phyloP scores from a whole-genome alignment of 805 yeast species.

The Cyberlindnera mycetangii region DNA sequence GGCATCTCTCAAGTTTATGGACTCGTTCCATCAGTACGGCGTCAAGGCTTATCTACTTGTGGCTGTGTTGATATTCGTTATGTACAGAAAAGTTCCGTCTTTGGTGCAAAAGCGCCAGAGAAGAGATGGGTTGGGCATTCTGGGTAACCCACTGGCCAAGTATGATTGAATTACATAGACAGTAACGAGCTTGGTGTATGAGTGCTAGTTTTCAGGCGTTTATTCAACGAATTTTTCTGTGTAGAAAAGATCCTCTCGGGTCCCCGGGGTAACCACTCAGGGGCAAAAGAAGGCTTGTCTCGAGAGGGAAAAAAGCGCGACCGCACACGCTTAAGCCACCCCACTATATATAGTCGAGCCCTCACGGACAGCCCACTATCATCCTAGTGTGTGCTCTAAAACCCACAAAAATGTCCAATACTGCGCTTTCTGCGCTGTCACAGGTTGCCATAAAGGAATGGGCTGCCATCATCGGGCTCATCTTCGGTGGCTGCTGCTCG shows the following conservation, averaged over 20 bases:
- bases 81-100: constrained; percentile 2
- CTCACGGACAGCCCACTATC: no score
- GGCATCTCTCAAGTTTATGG: constrained; percentile 38
- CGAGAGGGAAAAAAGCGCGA: background rate
- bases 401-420: background rate
- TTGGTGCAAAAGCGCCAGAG: background rate
- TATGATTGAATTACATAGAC: constrained; percentile 13
- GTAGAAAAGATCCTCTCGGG: background rate
- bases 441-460: constrained; percentile 25
- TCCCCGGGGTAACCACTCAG: no score
- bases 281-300: no score
- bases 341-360: no score
- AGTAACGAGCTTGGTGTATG: no score
- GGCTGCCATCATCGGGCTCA: constrained; percentile 30
- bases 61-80: background rate
- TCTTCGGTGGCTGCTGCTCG: constrained; percentile 73
- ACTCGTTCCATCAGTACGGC: constrained; percentile 36
- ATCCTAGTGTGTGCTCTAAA: no score
- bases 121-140: constrained; percentile 13
- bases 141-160: constrained; percentile 16
- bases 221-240: background rate
- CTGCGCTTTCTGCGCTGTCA: constrained; percentile 16
- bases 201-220: background rate
- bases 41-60: constrained; percentile 37
- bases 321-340: no score